phyloP scores from a whole-genome alignment of 2,329 filamentous ascomycete species.

The Neofusicoccum cordaticola region DNA sequence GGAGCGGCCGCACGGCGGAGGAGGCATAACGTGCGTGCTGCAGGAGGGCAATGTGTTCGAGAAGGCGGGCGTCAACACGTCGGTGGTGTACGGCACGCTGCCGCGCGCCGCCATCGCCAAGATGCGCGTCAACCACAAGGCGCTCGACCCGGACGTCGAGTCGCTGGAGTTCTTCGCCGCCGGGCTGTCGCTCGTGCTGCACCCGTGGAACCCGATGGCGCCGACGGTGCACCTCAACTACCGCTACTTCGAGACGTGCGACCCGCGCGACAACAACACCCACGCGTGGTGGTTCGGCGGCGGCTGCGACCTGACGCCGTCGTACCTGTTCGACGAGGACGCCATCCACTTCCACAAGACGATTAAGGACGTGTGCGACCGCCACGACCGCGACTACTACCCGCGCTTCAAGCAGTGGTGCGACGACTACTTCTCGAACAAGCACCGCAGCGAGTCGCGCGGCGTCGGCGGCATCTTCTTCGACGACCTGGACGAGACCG shows the following conservation, averaged over 20 bases:
- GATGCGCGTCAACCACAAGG: conserved; percentile 92
- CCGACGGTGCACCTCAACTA: conserved; percentile 98
- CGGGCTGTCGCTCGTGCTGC: conserved; percentile 86
- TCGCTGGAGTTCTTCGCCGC: conserved; percentile 93
- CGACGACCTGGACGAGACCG: conserved; percentile 85
- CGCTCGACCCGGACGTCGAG: conserved; percentile 73
- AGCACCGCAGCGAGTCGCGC: conserved; percentile 81
- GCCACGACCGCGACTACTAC: conserved; percentile 89
- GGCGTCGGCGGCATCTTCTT: conserved; percentile 98
- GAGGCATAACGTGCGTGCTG: conserved; percentile 89
- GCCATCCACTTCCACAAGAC: conserved; percentile 94
- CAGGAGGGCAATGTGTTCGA: conserved; percentile 97
- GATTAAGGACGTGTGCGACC: conserved; percentile 89
- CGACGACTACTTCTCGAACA: conserved; percentile 94
- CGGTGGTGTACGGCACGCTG: conserved; percentile 87
- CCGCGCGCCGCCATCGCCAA: conserved; percentile 83
- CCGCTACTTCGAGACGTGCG: conserved; percentile 95
- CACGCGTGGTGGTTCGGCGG: conserved; percentile 99
- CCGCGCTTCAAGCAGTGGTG: conserved; percentile 97
- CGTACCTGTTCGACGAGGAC: conserved; percentile 95
- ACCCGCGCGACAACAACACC: conserved; percentile 67
- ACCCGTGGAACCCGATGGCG: conserved; percentile 93
- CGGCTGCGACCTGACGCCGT: conserved; percentile 88
- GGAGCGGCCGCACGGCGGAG: conserved; percentile 82
- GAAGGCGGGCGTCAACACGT: conserved; percentile 94